These are phyloP conservation scores for Trametes sanguinea DNA, from an alignment of 768 basidiomycete species.

Conservation along the genomic window DNA sequence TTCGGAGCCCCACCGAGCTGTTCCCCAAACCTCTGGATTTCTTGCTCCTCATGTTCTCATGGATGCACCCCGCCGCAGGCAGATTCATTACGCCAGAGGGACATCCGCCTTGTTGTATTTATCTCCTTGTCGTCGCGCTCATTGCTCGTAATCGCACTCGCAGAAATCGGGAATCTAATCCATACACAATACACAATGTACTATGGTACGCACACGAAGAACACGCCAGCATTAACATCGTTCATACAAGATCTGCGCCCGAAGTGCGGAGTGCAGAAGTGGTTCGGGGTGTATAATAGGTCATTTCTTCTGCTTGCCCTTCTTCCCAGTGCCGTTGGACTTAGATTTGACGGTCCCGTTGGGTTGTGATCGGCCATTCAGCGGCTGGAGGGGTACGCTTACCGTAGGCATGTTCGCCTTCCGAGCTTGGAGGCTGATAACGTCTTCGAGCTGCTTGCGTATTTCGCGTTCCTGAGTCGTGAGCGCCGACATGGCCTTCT, in stretches of 20 bases:
- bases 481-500: constrained; percentile 63
- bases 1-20: neutral
- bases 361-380: constrained; percentile 27
- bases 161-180: constrained; percentile 11
- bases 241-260: no score
- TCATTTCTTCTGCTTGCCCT: constrained; percentile 50
- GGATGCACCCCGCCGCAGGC: constrained; percentile 30
- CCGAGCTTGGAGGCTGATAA: constrained; percentile 39
- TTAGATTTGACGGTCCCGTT: constrained; percentile 45
- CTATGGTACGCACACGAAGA: neutral
- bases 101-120: constrained; percentile 24
- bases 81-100: constrained; percentile 42
- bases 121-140: constrained; percentile 16
- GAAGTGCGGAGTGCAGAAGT: no score
- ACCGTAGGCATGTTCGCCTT: neutral
- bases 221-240: neutral
- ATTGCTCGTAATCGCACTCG: constrained; percentile 4
- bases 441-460: constrained; percentile 75
- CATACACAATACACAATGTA: constrained; percentile 5
- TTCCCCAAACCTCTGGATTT: neutral
- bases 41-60: neutral
- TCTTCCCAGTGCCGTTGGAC: constrained; percentile 38
- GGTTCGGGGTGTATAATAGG: neutral
- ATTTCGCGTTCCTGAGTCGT: constrained; percentile 78
- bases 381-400: constrained; percentile 23